These are phyloP conservation scores for Diplodia intermedia DNA, from an alignment of 2,329 filamentous ascomycete species.

Conservation along the genomic window DNA sequence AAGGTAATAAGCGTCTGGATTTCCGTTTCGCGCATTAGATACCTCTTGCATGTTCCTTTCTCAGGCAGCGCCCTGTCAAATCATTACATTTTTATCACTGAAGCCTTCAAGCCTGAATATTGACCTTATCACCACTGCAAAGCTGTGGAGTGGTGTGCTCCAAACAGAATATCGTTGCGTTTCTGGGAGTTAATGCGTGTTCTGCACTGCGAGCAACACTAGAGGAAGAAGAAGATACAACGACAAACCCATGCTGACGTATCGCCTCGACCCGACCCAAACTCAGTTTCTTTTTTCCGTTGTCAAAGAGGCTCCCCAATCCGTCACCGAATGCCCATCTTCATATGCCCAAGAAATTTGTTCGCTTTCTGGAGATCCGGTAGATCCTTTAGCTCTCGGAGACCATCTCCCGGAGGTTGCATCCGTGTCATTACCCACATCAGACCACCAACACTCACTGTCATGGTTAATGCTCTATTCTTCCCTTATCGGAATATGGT, in stretches of 20 bases:
- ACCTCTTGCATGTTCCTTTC: neutral
- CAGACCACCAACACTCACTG: neutral
- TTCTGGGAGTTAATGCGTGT: neutral
- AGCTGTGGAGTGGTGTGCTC: neutral
- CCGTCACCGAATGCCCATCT: neutral
- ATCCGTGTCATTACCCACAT: neutral
- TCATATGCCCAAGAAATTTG: neutral
- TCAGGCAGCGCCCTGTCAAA: neutral
- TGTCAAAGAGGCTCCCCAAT: neutral
- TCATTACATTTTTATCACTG: neutral
- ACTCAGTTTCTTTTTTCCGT: neutral
- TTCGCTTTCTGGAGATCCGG: neutral
- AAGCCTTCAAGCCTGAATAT: neutral
- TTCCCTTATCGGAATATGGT: neutral
- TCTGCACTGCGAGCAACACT: neutral
- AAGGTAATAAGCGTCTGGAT: constrained; percentile 51
- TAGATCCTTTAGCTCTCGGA: neutral
- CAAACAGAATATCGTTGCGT: neutral
- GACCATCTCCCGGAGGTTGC: neutral
- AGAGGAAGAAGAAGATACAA: neutral
- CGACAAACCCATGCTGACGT: too few species aligned
- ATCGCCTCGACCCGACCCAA: neutral
- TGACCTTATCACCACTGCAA: neutral
- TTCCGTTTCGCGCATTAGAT: constrained; percentile 44
- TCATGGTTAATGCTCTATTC: neutral